Conservation (phyloP, 805 yeast species). For the Kluyveromyces dobzhanskii region DNA sequence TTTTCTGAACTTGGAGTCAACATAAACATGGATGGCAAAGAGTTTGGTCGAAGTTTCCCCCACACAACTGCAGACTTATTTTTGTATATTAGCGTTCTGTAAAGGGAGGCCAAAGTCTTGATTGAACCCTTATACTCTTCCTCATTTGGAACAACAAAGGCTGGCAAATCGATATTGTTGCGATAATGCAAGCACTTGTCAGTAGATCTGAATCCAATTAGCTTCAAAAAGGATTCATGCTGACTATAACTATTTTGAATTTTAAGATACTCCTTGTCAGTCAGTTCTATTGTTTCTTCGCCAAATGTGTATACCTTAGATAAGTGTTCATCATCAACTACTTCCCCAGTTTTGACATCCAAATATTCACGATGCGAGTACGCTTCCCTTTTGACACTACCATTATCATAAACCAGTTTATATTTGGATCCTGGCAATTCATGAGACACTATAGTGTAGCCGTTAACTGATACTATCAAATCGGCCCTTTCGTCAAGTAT, state of each 20-base stretch:
- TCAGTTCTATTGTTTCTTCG: constrained; percentile 34
- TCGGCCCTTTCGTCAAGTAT: constrained; percentile 39
- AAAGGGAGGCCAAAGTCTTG: constrained; percentile 59
- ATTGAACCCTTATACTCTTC: constrained; percentile 53
- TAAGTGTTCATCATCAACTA: constrained; percentile 28
- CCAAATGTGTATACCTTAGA: constrained; percentile 39
- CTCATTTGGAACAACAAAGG: constrained; percentile 62
- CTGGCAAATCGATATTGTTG: constrained; percentile 46
- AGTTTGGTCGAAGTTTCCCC: constrained; percentile 49
- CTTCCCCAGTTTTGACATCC: constrained; percentile 37
- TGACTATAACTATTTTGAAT: constrained; percentile 29
- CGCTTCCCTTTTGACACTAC: constrained; percentile 45
- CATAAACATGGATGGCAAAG: constrained; percentile 51
- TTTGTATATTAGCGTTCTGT: constrained; percentile 45
- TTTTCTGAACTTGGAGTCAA: constrained; percentile 43
- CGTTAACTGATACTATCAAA: constrained; percentile 59
- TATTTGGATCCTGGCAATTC: constrained; percentile 41
- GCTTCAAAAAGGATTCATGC: constrained; percentile 43
- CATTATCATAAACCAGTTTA: constrained; percentile 45
- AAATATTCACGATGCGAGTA: constrained; percentile 36
- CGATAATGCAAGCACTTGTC: constrained; percentile 37
- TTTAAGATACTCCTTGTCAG: constrained; percentile 30
- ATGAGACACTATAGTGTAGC: constrained; percentile 54
- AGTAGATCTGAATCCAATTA: constrained; percentile 58
- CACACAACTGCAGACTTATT: constrained; percentile 59